Conservation (phyloP, 805 yeast genomes). For the Sporopachydermia lactativora region DNA sequence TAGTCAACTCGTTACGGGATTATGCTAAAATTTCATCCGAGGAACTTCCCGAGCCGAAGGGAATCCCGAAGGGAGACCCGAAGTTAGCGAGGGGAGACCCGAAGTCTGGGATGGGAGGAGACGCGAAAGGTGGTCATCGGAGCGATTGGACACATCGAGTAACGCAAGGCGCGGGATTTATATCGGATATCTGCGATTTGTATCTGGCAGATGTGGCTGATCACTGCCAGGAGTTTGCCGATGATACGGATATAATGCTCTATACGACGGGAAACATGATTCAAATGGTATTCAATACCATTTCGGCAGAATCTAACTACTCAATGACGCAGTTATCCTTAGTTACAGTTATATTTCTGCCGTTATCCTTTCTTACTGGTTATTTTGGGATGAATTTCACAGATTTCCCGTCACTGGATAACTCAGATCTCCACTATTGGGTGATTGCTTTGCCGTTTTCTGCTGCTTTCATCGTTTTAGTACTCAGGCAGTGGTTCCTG, state of each 20-base stretch:
- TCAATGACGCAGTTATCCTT: constrained; percentile 40
- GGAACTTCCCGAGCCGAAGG: constrained; percentile 3
- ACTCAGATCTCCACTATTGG: constrained; percentile 33
- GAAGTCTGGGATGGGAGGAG: neutral
- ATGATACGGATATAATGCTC: constrained; percentile 41
- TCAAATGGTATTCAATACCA: constrained; percentile 40
- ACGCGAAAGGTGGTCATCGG: too few species aligned
- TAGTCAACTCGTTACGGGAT: constrained; percentile 32
- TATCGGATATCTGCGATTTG: constrained; percentile 29
- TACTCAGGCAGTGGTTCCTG: constrained; percentile 12
- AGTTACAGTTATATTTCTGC: constrained; percentile 44
- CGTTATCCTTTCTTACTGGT: constrained; percentile 46
- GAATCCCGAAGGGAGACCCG: neutral
- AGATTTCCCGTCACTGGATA: constrained; percentile 25
- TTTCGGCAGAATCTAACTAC: constrained; percentile 38
- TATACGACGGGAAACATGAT: constrained; percentile 35
- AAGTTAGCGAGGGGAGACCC: neutral
- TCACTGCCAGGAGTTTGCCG: constrained; percentile 36
- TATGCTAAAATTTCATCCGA: constrained; percentile 14
- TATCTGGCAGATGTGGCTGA: constrained; percentile 44
- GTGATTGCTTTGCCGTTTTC: constrained; percentile 26
- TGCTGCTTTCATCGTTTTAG: constrained; percentile 14
- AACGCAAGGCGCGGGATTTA: constrained; percentile 11
- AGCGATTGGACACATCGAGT: too few species aligned
- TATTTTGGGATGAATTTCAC: constrained; percentile 45